Base-by-base conservation (phyloP, 352 stramenopile genomes). In the Globisporangium sylvaticum region DNA sequence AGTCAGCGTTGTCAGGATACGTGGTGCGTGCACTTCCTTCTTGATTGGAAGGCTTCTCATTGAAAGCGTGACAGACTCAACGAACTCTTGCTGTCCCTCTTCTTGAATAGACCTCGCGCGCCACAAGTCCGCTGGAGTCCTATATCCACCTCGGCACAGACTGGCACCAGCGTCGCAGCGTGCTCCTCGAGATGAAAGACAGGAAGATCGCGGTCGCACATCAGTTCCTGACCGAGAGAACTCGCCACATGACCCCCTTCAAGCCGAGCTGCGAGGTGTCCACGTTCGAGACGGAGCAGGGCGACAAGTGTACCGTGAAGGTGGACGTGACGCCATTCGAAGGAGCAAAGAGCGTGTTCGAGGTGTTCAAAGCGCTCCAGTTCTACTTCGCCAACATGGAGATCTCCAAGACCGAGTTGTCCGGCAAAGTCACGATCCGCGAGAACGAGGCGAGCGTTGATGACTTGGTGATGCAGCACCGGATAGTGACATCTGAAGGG, bases 381-480 rank as follows among this genome's bases (percentile, higher is more conserved):
- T 75, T 78, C 14, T 80, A 78, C 55, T 74, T 73, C 18, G 68
- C 66, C 42, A 87, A 88, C 50, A 58, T 82, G 8, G 81, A 89
- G 67, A 84, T 89, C 71, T 83, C 74, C 58, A 79, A 83, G 52
- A 80, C 81, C 1, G 81, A 89, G 60, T 32, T 58, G 7, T 50
- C 31, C 1, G 61, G 48, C 18, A 37, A 48, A 29, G 24, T 66
- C 34, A 66, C 48, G 61, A 58, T 66, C 52, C 61, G 61, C 24
- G 61, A 66, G 61, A 44, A 58, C 44, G 60, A 65, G 22, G 57
- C 54, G 76, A 83, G 79, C 77, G 22, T 76, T 65, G 65, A 66
- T 79, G 27, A 79, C 73, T 3, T 25, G 1, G n/a, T 57, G 34
- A 29, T 58, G 20, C 62, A 68, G 6, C 55, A 68, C 25, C 62